These are phyloP conservation scores for Sporothrix humicola DNA, from an alignment of 2,329 filamentous ascomycete genomes.

Conservation along the genomic window DNA sequence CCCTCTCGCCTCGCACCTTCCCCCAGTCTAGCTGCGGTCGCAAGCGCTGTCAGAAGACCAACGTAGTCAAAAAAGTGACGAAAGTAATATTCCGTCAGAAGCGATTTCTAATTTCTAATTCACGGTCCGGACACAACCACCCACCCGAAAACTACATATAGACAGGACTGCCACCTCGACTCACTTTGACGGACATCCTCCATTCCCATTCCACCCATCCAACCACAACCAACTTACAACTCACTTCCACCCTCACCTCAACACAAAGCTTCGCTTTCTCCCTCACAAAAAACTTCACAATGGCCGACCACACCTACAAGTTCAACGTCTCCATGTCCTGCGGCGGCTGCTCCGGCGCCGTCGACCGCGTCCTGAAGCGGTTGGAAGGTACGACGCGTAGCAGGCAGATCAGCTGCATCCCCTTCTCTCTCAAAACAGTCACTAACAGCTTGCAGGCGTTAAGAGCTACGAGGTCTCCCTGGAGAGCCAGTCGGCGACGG, in stretches of 20 bases:
- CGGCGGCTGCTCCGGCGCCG: conserved; percentile 91
- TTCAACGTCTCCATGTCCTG: conserved; percentile 96
- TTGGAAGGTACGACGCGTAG: conserved; percentile 71
- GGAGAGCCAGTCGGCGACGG: conserved; percentile 79
- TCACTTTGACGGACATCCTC: neutral
- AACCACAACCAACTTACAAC: conserved; percentile 5
- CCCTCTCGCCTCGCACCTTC: conserved; percentile 8
- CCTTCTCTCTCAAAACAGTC: neutral
- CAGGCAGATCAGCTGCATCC: neutral
- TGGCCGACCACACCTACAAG: conserved; percentile 89
- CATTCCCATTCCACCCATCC: neutral
- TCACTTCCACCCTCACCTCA: neutral
- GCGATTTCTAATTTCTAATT: conserved; percentile 20
- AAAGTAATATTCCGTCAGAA: neutral
- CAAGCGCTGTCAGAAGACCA: conserved; percentile 5
- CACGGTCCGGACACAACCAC: neutral
- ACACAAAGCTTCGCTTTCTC: neutral
- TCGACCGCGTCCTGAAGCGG: conserved; percentile 90
- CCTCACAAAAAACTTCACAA: conserved; percentile 51
- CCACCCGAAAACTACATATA: neutral
- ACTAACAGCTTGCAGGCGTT: conserved; percentile 64
- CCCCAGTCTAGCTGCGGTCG: neutral
- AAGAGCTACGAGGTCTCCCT: conserved; percentile 87
- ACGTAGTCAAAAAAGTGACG: no score
- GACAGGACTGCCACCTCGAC: conserved; percentile 4